Evolutionary conservation across 306 rosid genomes (phyloP).

Genomic region (Dalbergia cochinchinensis): DNA sequence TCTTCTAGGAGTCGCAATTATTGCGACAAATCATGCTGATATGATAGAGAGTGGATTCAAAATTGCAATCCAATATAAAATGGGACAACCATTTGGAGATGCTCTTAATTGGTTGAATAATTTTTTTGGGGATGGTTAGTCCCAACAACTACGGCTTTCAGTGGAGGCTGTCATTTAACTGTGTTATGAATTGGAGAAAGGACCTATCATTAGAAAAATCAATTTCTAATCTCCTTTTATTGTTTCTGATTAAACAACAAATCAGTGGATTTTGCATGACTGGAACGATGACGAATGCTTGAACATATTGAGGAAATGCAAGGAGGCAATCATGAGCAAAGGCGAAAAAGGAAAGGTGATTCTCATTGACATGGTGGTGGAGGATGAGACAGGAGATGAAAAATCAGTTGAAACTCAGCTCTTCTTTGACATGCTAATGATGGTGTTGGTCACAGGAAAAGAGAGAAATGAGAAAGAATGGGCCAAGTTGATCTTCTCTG

Average conservation of each 20-base stretch:
- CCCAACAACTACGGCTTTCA: too few species aligned
- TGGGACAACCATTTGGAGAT: too few species aligned
- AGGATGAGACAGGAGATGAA: neutral
- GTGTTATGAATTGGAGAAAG: too few species aligned
- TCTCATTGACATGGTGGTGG: constrained; percentile 39
- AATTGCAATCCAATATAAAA: too few species aligned
- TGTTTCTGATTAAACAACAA: neutral
- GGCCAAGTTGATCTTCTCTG: constrained; percentile 31
- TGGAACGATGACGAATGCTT: constrained; percentile 41
- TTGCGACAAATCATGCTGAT: too few species aligned
- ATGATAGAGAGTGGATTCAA: too few species aligned
- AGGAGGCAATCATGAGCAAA: constrained; percentile 8
- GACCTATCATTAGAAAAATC: too few species aligned
- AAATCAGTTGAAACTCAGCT: constrained; percentile 22
- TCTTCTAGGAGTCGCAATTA: too few species aligned
- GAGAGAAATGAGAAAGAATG: constrained; percentile 42
- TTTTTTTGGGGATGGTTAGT: too few species aligned
- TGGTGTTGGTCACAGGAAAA: constrained; percentile 15
- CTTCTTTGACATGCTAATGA: constrained; percentile 45
- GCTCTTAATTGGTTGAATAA: too few species aligned
- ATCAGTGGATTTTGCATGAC: constrained; percentile 42
- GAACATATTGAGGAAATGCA: constrained; percentile 33
- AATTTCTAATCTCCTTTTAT: too few species aligned
- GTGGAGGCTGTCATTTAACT: too few species aligned
- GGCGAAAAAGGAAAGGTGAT: constrained; percentile 34